Evolutionary conservation across 2,329 filamentous ascomycete species (phyloP).

Genomic region (Didymosphaeria variabile): DNA sequence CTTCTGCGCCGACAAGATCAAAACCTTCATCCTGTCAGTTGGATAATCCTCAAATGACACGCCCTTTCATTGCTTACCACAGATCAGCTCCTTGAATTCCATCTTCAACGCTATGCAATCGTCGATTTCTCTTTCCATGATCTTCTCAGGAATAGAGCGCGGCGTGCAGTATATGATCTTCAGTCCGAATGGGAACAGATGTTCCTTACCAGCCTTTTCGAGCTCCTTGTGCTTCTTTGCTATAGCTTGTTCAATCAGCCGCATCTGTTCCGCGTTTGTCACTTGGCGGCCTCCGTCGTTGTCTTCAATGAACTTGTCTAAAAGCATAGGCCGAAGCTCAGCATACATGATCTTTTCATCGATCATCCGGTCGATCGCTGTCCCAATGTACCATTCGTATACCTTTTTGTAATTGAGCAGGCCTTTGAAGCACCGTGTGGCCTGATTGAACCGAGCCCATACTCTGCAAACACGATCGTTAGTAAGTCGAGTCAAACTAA

Average conservation of each 20-base stretch:
- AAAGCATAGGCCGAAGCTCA: constrained; percentile 75
- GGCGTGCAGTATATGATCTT: constrained; percentile 79
- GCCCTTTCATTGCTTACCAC: constrained; percentile 59
- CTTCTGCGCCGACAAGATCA: constrained; percentile 74
- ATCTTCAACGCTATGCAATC: constrained; percentile 71
- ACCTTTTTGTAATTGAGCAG: constrained; percentile 73
- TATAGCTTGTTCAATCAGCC: constrained; percentile 58
- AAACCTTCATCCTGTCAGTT: constrained; percentile 61
- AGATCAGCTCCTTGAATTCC: constrained; percentile 67
- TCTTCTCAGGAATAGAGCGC: constrained; percentile 62
- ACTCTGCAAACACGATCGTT: constrained; percentile 46
- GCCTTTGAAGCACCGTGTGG: constrained; percentile 77
- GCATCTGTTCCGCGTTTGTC: constrained; percentile 67
- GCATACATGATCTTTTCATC: constrained; percentile 74
- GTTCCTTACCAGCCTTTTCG: constrained; percentile 42
- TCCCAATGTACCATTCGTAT: constrained; percentile 68
- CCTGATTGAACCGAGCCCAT: constrained; percentile 71
- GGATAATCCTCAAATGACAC: neutral
- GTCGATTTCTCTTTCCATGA: constrained; percentile 63
- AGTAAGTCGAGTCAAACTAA: neutral
- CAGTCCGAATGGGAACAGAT: constrained; percentile 67
- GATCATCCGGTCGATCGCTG: constrained; percentile 69
- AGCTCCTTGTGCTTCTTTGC: constrained; percentile 56
- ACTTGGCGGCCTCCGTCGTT: constrained; percentile 65
- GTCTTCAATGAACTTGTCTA: constrained; percentile 69